phyloP scores from a whole-genome alignment of 2,329 filamentous ascomycete genomes.

The Bertia moriformis region DNA sequence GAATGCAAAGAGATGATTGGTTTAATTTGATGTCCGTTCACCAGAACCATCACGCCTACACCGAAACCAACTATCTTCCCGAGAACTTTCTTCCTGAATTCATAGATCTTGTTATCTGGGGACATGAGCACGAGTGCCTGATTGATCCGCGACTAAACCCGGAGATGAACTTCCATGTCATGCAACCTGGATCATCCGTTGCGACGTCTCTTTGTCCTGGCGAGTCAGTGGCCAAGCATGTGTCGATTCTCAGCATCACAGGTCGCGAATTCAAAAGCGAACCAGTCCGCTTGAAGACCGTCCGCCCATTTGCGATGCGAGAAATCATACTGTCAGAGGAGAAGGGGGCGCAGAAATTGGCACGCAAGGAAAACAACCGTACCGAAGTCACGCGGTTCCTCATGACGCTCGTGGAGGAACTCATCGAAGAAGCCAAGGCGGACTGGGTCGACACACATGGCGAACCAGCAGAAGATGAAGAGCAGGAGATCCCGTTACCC shows the following conservation, averaged over 20 bases:
- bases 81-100: constrained; percentile 87
- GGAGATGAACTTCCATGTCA: constrained; percentile 84
- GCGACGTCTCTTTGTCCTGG: constrained; percentile 83
- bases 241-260: constrained; percentile 70
- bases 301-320: constrained; percentile 77
- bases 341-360: constrained; percentile 61
- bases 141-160: constrained; percentile 74
- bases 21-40: constrained; percentile 93
- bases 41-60: constrained; percentile 89
- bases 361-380: constrained; percentile 70
- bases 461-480: constrained; percentile 21
- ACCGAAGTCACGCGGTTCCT: constrained; percentile 66
- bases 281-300: constrained; percentile 70
- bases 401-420: constrained; percentile 63
- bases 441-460: constrained; percentile 70
- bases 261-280: constrained; percentile 70
- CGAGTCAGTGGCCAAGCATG: constrained; percentile 81
- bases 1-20: constrained; percentile 57
- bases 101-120: constrained; percentile 86
- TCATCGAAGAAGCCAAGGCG: constrained; percentile 71
- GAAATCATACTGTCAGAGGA: constrained; percentile 70
- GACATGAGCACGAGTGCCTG: constrained; percentile 90
- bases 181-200: constrained; percentile 93
- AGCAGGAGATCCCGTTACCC: constrained; percentile 56
- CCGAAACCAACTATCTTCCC: constrained; percentile 81